Evolutionary conservation across 106 monocot species (phyloP).

Genomic region (Dendrobium huoshanense): DNA sequence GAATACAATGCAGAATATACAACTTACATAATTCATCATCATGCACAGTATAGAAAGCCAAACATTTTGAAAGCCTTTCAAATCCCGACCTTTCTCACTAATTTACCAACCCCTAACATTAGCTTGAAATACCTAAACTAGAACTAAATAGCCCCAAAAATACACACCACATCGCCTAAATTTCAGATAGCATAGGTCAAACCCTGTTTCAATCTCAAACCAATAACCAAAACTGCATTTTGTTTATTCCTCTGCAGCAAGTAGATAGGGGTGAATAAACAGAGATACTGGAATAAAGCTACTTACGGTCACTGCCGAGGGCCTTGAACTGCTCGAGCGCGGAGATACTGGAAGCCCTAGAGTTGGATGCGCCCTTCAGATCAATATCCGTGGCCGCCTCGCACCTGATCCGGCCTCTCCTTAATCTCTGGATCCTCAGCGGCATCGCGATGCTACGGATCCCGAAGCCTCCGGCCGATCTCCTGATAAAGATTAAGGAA

Average conservation of each 20-base stretch:
- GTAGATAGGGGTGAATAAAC: neutral
- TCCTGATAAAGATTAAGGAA: neutral
- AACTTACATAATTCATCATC: neutral
- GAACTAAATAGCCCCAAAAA: too few species aligned
- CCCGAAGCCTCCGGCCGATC: neutral
- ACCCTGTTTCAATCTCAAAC: neutral
- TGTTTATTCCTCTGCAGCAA: neutral
- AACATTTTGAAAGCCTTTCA: neutral
- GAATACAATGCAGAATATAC: too few species aligned
- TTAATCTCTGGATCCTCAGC: neutral
- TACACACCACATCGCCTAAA: neutral
- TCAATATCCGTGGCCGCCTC: conserved; percentile 21
- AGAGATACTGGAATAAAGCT: neutral
- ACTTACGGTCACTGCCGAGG: conserved; percentile 61
- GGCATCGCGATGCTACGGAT: neutral
- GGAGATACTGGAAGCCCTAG: conserved; percentile 49
- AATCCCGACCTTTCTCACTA: neutral
- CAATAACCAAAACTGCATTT: neutral
- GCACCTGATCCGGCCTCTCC: conserved; percentile 19
- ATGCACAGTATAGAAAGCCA: neutral
- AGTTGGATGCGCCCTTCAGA: conserved; percentile 14
- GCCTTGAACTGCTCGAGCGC: conserved; percentile 84
- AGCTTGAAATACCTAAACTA: too few species aligned
- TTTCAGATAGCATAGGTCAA: neutral
- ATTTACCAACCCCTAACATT: neutral